Percentiles rank a stretch among this genome's conserved stretches.
These are phyloP conservation scores for Aschersonia sp. DNA, from an alignment of 2,329 filamentous ascomycete genomes.

Conservation along the genomic window DNA sequence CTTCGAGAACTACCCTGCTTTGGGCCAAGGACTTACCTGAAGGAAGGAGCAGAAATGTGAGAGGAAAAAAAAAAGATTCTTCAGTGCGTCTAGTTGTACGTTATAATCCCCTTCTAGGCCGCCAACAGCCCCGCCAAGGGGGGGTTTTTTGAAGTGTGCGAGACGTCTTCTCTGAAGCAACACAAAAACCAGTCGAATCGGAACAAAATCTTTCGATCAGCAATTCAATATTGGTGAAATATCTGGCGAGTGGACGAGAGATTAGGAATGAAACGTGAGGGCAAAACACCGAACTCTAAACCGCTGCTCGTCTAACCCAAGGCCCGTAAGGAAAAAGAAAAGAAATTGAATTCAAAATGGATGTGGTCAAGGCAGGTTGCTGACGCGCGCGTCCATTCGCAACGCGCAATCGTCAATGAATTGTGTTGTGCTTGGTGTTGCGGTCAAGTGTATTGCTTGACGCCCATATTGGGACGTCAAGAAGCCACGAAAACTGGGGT, in stretches of 20 bases:
- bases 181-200: neutral
- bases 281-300: neutral
- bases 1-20: no score
- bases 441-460: conserved; percentile 7
- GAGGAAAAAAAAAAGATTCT: no score
- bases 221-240: neutral
- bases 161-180: neutral
- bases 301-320: neutral
- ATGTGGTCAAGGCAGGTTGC: neutral
- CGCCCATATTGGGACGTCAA: conserved; percentile 7
- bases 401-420: conserved; percentile 5
- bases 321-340: conserved; percentile 10
- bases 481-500: neutral
- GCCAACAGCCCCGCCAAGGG: no score
- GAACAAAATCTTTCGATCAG: neutral
- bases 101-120: no score
- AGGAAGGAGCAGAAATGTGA: no score
- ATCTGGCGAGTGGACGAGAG: no score
- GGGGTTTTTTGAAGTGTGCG: neutral
- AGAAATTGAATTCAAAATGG: conserved; percentile 3
- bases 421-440: conserved; percentile 3
- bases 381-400: conserved; percentile 12
- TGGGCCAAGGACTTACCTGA: no score
- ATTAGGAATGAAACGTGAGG: neutral
- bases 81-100: no score